Evolutionary conservation across 2,329 filamentous ascomycete genomes (phyloP), one percentile per base, ranked within the genome.

Genomic region (Colletotrichum spaethianum): DNA sequence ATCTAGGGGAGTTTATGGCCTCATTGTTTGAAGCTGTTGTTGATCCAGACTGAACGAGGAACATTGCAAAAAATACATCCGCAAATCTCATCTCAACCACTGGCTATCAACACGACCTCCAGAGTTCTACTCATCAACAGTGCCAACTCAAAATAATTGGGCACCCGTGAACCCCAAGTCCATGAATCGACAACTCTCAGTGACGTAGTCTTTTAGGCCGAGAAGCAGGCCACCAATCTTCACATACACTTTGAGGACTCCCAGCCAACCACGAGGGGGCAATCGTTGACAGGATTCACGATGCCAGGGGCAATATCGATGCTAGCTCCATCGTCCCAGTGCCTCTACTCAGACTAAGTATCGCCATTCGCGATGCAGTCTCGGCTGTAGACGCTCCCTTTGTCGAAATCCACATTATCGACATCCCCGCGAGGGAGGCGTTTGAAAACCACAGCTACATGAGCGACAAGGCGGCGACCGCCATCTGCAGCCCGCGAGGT

Each of bases 91-190:
- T 1, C 44, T 56, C 50, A 14, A 33, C 12, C 40, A 33, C n/a
- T 14, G 14, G 42, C 48, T 33, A 23, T 28, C 74, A 76, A 33
- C 56, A 84, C 84, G 80, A 71, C 81, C 40, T 82, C 81, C 69
- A 80, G 77, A 65, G 90, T 94, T 78, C 90, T 94, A 76, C 86
- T 94, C 75, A 90, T 95, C 84, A 94, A 94, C 81, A 93, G 93
- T n/a, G 93, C 93, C 40, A 95, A 95, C 80, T 91, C 95, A 76
- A 95, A 95, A 83, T 91, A 95, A 61, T 88, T 95, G 38, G 93
- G 93, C 44, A 92, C 89, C 16, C 88, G 93, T 28, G 93, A 96
- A 80, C 93, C 93, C 20, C 83, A 90, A 36, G 87, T 94, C 77
- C 95, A 95, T 83, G 93, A 93, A 78, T 86, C 84, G 73, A 91